phyloP scores from a whole-genome alignment of 805 yeast species.

The Candida michaelii region DNA sequence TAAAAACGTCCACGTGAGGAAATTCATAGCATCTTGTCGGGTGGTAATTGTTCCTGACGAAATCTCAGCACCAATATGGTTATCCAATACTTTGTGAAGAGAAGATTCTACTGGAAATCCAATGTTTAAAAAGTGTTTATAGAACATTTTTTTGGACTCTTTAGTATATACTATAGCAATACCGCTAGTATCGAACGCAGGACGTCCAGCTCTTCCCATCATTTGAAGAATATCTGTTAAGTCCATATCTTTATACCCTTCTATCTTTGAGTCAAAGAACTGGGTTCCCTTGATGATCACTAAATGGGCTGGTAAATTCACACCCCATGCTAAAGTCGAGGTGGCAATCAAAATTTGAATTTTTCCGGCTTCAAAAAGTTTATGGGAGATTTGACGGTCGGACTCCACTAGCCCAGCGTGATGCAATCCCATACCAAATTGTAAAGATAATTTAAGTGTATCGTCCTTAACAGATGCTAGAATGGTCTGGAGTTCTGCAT shows the following conservation, averaged over 20 bases:
- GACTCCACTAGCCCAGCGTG: conserved; percentile 80
- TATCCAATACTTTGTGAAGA: conserved; percentile 70
- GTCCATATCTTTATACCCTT: conserved; percentile 78
- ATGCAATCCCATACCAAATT: conserved; percentile 79
- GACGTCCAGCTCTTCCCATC: conserved; percentile 88
- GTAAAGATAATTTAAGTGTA: conserved; percentile 68
- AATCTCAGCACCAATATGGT: conserved; percentile 81
- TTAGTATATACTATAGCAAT: conserved; percentile 75
- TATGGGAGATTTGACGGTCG: conserved; percentile 70
- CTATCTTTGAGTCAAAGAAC: conserved; percentile 60
- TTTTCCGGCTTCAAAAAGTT: conserved; percentile 65
- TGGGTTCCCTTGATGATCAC: conserved; percentile 79
- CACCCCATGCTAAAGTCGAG: conserved; percentile 88
- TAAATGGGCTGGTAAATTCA: conserved; percentile 75
- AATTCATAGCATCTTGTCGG: conserved; percentile 71
- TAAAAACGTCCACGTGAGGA: conserved; percentile 73
- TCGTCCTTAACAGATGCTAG: conserved; percentile 72
- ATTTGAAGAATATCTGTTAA: conserved; percentile 77
- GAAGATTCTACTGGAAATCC: conserved; percentile 86
- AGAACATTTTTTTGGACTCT: conserved; percentile 70
- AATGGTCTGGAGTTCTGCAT: conserved; percentile 54
- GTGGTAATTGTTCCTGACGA: conserved; percentile 65
- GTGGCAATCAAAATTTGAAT: conserved; percentile 76
- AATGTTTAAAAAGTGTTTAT: conserved; percentile 72
- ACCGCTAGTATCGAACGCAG: conserved; percentile 77